These are phyloP conservation scores for Debaryomyces sp. DNA, from an alignment of 1,139 yeast species.

Conservation along the genomic window DNA sequence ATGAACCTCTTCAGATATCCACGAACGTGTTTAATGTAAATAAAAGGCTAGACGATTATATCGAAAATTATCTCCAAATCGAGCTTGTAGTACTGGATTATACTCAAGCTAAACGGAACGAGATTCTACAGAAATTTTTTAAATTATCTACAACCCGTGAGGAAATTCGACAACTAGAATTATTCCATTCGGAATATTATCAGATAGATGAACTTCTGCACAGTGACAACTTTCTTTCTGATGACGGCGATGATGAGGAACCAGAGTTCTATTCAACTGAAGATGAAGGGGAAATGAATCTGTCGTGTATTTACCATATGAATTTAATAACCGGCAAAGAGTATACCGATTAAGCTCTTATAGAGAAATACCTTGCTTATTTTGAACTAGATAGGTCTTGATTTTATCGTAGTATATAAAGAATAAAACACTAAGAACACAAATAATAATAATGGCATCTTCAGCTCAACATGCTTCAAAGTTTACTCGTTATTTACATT, in stretches of 20 bases:
- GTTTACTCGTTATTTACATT: slow-evolving; percentile 70
- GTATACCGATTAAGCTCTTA: slow-evolving; percentile 1
- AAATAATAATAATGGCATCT: slow-evolving; percentile 37
- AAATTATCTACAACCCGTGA: slow-evolving; percentile 1
- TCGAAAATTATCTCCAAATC: slow-evolving; percentile 4
- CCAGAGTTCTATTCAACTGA: slow-evolving; percentile 5
- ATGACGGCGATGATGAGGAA: slow-evolving; percentile 1
- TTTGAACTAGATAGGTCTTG: neutral
- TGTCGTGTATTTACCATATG: neutral
- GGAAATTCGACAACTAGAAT: slow-evolving; percentile 1
- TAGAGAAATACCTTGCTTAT: neutral
- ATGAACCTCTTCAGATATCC: slow-evolving; percentile 8
- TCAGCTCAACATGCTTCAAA: slow-evolving; percentile 55
- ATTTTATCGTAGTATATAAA: neutral
- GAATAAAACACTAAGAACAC: neutral
- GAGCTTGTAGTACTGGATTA: slow-evolving; percentile 4
- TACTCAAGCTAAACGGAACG: neutral
- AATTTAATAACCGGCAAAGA: neutral
- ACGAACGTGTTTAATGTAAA: neutral
- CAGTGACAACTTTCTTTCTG: neutral
- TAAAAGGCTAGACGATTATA: slow-evolving; percentile 3
- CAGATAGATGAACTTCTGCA: neutral
- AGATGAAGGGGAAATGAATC: neutral
- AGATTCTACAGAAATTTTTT: slow-evolving; percentile 1
- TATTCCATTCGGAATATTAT: slow-evolving; percentile 4